Conservation (phyloP, 805 yeast genomes). For the Ogataea degrootiae region DNA sequence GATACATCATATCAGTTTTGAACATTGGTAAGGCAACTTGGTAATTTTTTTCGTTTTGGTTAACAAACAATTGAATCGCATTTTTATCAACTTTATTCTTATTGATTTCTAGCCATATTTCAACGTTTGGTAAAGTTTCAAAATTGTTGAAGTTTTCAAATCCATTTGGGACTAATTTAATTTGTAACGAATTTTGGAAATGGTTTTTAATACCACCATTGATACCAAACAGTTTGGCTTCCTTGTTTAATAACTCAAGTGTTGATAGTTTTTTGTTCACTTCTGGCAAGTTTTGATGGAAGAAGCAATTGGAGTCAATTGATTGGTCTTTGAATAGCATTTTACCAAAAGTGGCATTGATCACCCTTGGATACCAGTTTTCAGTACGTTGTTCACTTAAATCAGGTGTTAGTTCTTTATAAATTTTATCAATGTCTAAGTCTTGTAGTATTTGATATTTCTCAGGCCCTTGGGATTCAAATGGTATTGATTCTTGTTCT, state of each 20-base stretch:
- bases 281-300: constrained; percentile 25
- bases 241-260: constrained; percentile 21
- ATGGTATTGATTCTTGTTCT: neutral
- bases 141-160: constrained; percentile 20
- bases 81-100: constrained; percentile 16
- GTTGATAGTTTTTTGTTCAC: constrained; percentile 18
- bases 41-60: constrained; percentile 25
- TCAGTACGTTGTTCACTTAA: constrained; percentile 3
- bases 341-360: constrained; percentile 27
- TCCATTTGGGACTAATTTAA: constrained; percentile 31
- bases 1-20: constrained; percentile 27
- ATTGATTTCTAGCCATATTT: constrained; percentile 27
- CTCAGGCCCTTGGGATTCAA: too few species aligned
- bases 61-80: constrained; percentile 21
- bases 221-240: constrained; percentile 22
- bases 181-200: constrained; percentile 24
- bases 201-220: constrained; percentile 28
- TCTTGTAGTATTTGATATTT: neutral
- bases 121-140: constrained; percentile 26
- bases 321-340: constrained; percentile 16
- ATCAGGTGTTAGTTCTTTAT: constrained; percentile 7
- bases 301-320: constrained; percentile 10
- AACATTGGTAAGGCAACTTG: constrained; percentile 23
- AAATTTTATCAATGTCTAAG: constrained; percentile 4
- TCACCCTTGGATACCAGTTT: constrained; percentile 19